Conservation (phyloP, 306 rosid species). For the Trifolium repens region DNA sequence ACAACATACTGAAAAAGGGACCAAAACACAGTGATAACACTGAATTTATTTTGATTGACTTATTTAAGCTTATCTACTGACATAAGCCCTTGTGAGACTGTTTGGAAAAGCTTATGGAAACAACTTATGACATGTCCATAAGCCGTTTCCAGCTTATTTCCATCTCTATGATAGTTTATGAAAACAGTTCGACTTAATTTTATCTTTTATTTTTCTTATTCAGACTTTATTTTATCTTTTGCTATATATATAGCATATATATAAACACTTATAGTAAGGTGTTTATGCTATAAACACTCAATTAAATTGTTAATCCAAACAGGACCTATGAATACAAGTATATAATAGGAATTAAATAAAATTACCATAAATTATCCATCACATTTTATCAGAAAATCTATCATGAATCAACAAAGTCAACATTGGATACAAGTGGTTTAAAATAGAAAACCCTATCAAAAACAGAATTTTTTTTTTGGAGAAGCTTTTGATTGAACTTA, state of each 20-base stretch:
- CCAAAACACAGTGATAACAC: background rate
- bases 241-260: background rate
- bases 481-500: constrained; percentile 3
- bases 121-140: background rate
- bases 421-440: background rate
- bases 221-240: background rate
- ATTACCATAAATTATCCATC: background rate
- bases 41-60: background rate
- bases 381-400: constrained; percentile 18
- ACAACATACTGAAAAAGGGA: constrained; percentile 7
- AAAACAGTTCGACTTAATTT: background rate
- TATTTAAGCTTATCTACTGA: background rate
- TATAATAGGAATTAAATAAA: constrained; percentile 14
- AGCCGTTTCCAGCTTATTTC: background rate
- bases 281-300: background rate
- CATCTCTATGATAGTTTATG: background rate
- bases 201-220: background rate
- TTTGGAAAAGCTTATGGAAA: background rate
- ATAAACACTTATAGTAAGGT: background rate
- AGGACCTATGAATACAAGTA: background rate
- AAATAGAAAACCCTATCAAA: constrained; percentile 18
- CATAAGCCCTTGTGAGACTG: background rate
- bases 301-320: background rate
- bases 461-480: background rate
- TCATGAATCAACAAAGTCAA: background rate